Base-by-base conservation (phyloP, 2,329 filamentous ascomycete genomes). In the Colletotrichum sp. region DNA sequence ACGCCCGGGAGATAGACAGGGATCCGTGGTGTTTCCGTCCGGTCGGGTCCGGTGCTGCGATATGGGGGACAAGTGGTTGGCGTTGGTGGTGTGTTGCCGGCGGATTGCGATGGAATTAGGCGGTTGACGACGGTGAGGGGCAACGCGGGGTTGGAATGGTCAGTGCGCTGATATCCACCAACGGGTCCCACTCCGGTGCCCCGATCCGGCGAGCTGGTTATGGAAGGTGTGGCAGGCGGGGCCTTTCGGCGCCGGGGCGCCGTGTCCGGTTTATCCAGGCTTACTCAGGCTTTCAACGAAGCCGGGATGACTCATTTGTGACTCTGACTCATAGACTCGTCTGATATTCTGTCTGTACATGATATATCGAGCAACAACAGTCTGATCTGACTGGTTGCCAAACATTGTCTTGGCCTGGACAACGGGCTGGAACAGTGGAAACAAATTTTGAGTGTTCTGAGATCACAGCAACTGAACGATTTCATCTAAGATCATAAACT, bases 21-120 rank as follows among this genome's bases (percentile, higher is more conserved):
- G 62, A 64, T 68, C 39, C 69, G 72, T 72, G 39, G 39, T 63
- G 55, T 67, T 72, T 18, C 63, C 15, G 34, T 44, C 59, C 69
- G 63, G 70, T 63, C 24, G 62, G 30, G 28, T 63, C 72, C 70
- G 69, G 34, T 60, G 63, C 28, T 70, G 55, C 21, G 4, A 10
- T 24, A 32, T 9, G 26, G 7, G 10, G 55, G 18, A 28, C 6
- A 10, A 57, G 10, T 36, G 60, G 5, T 21, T 21, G 16, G 15
- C 3, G 26, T n/a, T n/a, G n/a, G n/a, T n/a, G n/a, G n/a, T n/a
- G 36, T 62, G 24, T 28, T 5, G 7, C 64, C 73, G 70, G 57
- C 73, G 73, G 70, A 57, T 73, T 72, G 44, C 73, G 70, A 65
- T 69, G 73, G 73, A 76, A 65, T 59, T 28, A 75, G 74, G 57